Conservation (phyloP, 169 alveolate species). For the Toxoplasma gondii region DNA sequence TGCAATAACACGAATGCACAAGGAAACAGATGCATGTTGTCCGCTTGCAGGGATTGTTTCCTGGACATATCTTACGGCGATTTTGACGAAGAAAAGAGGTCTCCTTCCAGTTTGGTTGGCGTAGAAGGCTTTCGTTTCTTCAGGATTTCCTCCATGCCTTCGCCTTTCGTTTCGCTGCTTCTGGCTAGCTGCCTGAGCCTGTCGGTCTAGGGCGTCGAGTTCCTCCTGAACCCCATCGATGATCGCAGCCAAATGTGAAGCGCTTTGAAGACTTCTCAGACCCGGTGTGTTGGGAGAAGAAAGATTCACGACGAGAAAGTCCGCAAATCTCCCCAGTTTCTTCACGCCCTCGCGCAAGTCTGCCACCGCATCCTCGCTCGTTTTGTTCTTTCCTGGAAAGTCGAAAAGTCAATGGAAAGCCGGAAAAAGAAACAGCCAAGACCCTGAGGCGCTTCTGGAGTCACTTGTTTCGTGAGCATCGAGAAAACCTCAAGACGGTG, state of each 20-base stretch:
- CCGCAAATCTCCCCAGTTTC: constrained; percentile 82
- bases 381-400: constrained; percentile 75
- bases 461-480: neutral
- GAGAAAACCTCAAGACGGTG: too few relatives aligned
- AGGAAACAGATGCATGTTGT: too few relatives aligned
- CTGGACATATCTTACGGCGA: constrained; percentile 43
- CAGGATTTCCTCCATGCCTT: neutral
- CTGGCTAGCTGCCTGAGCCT: constrained; percentile 3
- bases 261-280: constrained; percentile 79
- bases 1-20: neutral
- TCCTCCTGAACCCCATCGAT: constrained; percentile 73
- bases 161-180: neutral
- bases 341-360: constrained; percentile 76
- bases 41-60: too few relatives aligned
- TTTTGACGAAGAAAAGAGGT: constrained; percentile 72
- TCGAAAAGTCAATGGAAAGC: neutral
- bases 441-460: neutral
- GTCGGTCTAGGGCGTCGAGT: constrained; percentile 69
- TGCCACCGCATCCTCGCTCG: constrained; percentile 73
- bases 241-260: constrained; percentile 75
- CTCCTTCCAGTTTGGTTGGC: constrained; percentile 37
- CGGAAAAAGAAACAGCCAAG: neutral
- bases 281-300: constrained; percentile 89
- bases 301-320: constrained; percentile 83
- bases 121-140: neutral